Percentiles rank a stretch among this genome's conserved stretches.
Evolutionary conservation across 2,329 filamentous ascomycete species (phyloP).

Genomic region (Amesomyces nigricolor): DNA sequence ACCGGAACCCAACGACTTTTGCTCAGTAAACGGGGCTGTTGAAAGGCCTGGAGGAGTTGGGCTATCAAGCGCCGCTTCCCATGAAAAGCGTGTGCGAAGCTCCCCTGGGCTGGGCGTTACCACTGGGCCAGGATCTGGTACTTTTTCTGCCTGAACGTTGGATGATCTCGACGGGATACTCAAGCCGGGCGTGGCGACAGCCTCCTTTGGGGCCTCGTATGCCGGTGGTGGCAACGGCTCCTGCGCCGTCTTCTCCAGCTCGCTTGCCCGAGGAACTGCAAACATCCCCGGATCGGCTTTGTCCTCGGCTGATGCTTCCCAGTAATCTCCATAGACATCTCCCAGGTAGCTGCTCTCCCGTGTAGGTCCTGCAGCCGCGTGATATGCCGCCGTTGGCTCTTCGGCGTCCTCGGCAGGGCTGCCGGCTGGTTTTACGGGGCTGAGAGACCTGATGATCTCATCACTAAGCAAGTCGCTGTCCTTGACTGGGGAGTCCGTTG

Average conservation of each 20-base stretch:
- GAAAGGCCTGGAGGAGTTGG: constrained; percentile 23
- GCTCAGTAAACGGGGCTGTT: constrained; percentile 3
- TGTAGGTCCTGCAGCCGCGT: constrained; percentile 15
- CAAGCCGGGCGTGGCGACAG: background rate
- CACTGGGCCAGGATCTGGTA: background rate
- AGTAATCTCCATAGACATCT: constrained; percentile 63
- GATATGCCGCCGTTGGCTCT: constrained; percentile 23
- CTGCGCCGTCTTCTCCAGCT: background rate
- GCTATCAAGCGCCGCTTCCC: constrained; percentile 32
- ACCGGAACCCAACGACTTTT: constrained; percentile 2
- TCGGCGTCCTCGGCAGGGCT: constrained; percentile 9
- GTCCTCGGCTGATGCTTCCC: constrained; percentile 45
- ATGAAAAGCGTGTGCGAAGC: constrained; percentile 36
- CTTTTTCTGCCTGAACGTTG: background rate
- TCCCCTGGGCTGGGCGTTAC: background rate
- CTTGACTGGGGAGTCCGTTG: constrained; percentile 50
- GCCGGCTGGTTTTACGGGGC: constrained; percentile 38
- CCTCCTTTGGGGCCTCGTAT: background rate
- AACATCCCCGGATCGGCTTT: constrained; percentile 24
- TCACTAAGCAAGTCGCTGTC: constrained; percentile 67
- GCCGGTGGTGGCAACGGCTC: background rate
- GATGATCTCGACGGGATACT: background rate
- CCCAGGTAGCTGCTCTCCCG: constrained; percentile 60
- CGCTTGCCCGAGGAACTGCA: background rate
- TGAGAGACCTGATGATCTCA: constrained; percentile 68